These are phyloP conservation scores for Artemisia annua DNA, from an alignment of 129 eudicot species.

Conservation along the genomic window DNA sequence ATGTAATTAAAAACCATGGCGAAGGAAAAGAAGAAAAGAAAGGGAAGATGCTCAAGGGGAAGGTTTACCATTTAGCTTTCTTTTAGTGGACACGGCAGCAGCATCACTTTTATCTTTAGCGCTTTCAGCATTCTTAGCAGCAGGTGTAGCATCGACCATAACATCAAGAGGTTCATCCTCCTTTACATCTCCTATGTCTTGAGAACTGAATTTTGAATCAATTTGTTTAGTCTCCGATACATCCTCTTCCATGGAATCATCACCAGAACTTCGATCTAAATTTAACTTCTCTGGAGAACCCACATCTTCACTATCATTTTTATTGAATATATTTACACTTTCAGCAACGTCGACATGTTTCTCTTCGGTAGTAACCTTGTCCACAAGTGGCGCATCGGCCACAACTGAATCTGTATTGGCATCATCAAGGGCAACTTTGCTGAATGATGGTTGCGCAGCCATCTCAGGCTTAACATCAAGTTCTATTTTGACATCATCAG, in stretches of 20 bases:
- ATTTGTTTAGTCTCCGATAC: conserved; percentile 53
- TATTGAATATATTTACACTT: conserved; percentile 32
- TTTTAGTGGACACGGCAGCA: conserved; percentile 41
- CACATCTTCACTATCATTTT: conserved; percentile 48
- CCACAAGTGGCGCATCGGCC: conserved; percentile 40
- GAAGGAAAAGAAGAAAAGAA: not conserved
- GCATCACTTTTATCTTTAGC: conserved; percentile 30
- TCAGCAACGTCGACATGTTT: conserved; percentile 32
- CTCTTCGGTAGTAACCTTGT: too few relatives aligned
- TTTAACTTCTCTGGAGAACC: conserved; percentile 55
- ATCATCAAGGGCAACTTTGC: too few relatives aligned
- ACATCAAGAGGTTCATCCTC: conserved; percentile 43
- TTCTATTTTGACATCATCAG: conserved; percentile 81
- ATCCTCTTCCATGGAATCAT: conserved; percentile 75
- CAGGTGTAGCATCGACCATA: conserved; percentile 40
- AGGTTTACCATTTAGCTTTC: conserved; percentile 64
- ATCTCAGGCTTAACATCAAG: conserved; percentile 57
- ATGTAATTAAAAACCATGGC: not conserved
- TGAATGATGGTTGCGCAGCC: too few relatives aligned
- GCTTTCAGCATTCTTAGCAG: conserved; percentile 24
- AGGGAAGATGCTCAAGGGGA: not conserved
- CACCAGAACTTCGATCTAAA: conserved; percentile 59
- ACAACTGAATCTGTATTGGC: conserved; percentile 40
- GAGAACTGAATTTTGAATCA: conserved; percentile 29
- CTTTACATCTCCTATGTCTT: conserved; percentile 24